phyloP scores from a whole-genome alignment of 208 protist genomes.

The Vickermania spadyakhi region DNA sequence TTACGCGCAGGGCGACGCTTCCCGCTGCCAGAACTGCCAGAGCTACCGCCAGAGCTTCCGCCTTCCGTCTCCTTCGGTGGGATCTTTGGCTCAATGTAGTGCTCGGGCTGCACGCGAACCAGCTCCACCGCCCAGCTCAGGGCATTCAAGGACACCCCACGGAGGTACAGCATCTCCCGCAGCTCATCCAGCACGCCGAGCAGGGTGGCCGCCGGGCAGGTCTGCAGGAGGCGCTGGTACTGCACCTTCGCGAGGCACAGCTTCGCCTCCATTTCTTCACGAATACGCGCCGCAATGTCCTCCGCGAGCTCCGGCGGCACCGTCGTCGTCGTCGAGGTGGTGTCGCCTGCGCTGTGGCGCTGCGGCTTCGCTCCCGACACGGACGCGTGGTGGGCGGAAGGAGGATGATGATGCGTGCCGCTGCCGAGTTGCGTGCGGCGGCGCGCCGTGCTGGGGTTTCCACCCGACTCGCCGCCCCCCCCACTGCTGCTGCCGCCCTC shows the following conservation, averaged over 20 bases:
- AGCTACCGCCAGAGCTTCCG: background rate
- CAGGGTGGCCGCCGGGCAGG: slow-evolving; percentile 27
- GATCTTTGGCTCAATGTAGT: slow-evolving; percentile 44
- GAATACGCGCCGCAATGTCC: slow-evolving; percentile 14
- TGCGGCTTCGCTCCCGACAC: background rate
- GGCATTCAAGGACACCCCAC: slow-evolving; percentile 42
- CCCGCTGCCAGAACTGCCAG: background rate
- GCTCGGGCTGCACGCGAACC: slow-evolving; percentile 38
- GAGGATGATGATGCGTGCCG: background rate
- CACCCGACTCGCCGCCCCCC: background rate
- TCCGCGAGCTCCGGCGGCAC: slow-evolving; percentile 12
- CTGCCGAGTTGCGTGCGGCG: background rate
- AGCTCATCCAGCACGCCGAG: slow-evolving; percentile 53
- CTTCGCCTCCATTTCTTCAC: slow-evolving; percentile 18
- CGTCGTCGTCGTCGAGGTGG: background rate
- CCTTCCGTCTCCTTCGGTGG: slow-evolving; percentile 4
- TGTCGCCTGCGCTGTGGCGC: slow-evolving; percentile 1
- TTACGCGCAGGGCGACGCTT: background rate
- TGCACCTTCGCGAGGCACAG: slow-evolving; percentile 16
- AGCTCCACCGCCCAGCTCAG: slow-evolving; percentile 57
- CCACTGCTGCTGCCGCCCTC: background rate
- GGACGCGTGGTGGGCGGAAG: background rate
- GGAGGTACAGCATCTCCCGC: slow-evolving; percentile 49
- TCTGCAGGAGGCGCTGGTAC: slow-evolving; percentile 30
- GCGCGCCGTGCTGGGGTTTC: background rate